Evolutionary conservation across 169 alveolate species (phyloP), one percentile per base, ranked within the genome.

Genomic region (Eimeria maxima): DNA sequence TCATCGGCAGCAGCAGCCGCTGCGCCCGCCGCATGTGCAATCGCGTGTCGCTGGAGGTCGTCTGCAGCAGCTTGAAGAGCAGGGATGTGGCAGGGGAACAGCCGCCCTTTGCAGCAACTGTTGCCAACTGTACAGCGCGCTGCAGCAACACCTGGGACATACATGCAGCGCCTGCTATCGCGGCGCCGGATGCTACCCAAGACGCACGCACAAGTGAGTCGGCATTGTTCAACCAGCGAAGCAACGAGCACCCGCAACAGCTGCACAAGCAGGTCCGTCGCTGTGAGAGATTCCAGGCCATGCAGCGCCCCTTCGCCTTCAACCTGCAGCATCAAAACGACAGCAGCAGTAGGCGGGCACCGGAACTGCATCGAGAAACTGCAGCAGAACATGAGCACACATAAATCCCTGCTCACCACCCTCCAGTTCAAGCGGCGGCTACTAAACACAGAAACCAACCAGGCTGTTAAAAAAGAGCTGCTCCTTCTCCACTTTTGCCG

Each of bases 281-380:
- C 94, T 33, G 94, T 67, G 78, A 93, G 53, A 57, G 94, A 80
- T 50, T 93, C 96, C 42, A 93, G 78, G 78, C 90, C 90, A n/a
- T 93, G 96, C 47, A 93, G 80, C 10, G 96, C 96, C 96, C 87
- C 84, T 57, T 93, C 96, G 42, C 96, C 96, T 67, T 93, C 96
- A 20, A 93, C 89, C 96, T 93, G 96, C 57, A 38, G 83, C 83
- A 63, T 44, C 29, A 57, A 38, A 20, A n/a, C 22, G 33, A 13
- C 78, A 87, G 81, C 81, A 63, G 44, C 57, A n/a, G 42, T 44
- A 24, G 24, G 27, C 22, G 5, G 38, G 38, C 4, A 80, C 47
- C 69, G 47, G 45, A 10, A 27, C 6, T 27, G 67, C 89, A 45
- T 22, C 45, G 29, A 76, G 5, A 20, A 24, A 42, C 8, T 2